Evolutionary conservation across 1,284 basidiomycete species (phyloP).

Genomic region (Fereydounia khargensis): DNA sequence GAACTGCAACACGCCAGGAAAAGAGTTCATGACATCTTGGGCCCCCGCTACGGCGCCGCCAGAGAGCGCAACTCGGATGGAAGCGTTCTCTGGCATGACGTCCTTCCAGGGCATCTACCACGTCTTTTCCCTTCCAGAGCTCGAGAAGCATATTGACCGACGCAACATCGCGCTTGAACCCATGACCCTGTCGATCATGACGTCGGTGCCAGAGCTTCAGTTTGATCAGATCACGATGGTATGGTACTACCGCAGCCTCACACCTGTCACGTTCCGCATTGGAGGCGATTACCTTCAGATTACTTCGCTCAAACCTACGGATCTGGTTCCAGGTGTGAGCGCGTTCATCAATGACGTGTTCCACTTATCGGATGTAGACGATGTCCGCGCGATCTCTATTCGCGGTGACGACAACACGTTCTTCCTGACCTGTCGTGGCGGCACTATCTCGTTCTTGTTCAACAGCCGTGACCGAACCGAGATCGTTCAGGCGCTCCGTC

Average conservation of each 20-base stretch:
- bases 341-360: slow-evolving; percentile 47
- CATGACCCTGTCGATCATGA: slow-evolving; percentile 28
- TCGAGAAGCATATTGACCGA: slow-evolving; percentile 41
- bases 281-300: slow-evolving; percentile 50
- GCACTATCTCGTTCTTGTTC: slow-evolving; percentile 49
- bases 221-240: slow-evolving; percentile 49
- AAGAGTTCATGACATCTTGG: slow-evolving; percentile 13
- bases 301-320: slow-evolving; percentile 41
- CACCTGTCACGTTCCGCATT: slow-evolving; percentile 45
- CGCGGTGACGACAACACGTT: slow-evolving; percentile 54
- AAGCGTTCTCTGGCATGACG: slow-evolving; percentile 15
- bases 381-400: slow-evolving; percentile 44
- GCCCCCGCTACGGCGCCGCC: slow-evolving; percentile 12
- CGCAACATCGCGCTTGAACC: slow-evolving; percentile 41
- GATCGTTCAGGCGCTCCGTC: slow-evolving; percentile 48
- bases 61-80: slow-evolving; percentile 2
- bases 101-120: slow-evolving; percentile 22
- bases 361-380: slow-evolving; percentile 51
- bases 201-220: slow-evolving; percentile 22
- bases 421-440: slow-evolving; percentile 47
- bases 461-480: slow-evolving; percentile 44
- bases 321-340: slow-evolving; percentile 20
- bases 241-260: slow-evolving; percentile 49
- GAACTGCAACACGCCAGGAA: slow-evolving; percentile 42
- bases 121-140: slow-evolving; percentile 30